Conservation (phyloP, 176 grass and related monocot species). For the Miscanthus lutarioriparius region DNA sequence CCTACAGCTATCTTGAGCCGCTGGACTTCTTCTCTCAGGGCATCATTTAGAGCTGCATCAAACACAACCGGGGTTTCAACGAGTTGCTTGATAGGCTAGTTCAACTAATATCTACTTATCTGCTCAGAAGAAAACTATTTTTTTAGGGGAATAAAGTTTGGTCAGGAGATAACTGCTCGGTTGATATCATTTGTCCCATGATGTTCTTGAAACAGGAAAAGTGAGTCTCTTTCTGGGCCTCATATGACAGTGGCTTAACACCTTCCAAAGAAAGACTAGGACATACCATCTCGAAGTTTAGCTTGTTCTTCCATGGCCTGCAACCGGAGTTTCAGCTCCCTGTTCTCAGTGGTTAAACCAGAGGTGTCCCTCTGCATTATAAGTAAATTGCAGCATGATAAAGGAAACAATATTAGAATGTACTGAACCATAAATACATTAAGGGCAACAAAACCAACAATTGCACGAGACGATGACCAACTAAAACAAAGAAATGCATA, state of each 20-base stretch:
- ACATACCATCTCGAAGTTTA: conserved; percentile 93
- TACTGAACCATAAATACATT: neutral
- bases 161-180: neutral
- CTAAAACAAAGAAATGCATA: neutral
- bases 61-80: neutral
- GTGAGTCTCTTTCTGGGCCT: neutral
- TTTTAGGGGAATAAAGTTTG: neutral
- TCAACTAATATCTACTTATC: neutral
- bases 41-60: conserved; percentile 73
- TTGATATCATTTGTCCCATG: neutral
- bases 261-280: conserved; percentile 32
- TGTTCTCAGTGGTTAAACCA: conserved; percentile 87
- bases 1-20: conserved; percentile 73
- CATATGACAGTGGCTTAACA: conserved; percentile 6
- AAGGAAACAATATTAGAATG: neutral
- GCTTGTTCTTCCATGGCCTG: conserved; percentile 98
- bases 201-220: conserved; percentile 5
- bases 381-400: conserved; percentile 27
- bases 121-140: neutral
- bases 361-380: conserved; percentile 81
- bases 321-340: conserved; percentile 89
- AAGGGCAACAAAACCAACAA: neutral
- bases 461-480: neutral
- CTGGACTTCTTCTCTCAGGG: conserved; percentile 82
- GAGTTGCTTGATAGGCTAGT: neutral